Conservation (phyloP, 2,329 filamentous ascomycete species). For the Aureobasidium sp. region DNA sequence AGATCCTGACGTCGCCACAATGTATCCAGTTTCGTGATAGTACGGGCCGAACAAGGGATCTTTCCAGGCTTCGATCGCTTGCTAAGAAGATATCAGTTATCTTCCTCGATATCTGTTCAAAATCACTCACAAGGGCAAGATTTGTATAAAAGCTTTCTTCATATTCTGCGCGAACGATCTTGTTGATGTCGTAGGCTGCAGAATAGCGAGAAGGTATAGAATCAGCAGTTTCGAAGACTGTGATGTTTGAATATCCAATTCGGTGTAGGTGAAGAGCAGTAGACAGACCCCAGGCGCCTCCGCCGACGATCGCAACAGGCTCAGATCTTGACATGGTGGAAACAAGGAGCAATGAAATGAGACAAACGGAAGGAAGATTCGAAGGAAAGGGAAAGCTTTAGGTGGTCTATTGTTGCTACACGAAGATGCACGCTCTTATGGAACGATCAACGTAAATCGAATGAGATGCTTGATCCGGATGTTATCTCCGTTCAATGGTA, state of each 20-base stretch:
- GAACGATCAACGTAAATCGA: background rate
- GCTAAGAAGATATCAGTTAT: slow-evolving; percentile 18
- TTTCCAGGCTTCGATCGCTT: slow-evolving; percentile 49
- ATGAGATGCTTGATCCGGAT: background rate
- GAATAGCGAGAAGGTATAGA: slow-evolving; percentile 45
- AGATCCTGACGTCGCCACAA: slow-evolving; percentile 44
- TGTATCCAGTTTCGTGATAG: slow-evolving; percentile 46
- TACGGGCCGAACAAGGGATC: slow-evolving; percentile 48
- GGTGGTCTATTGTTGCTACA: background rate
- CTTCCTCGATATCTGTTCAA: background rate
- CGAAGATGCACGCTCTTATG: background rate
- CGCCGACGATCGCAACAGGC: slow-evolving; percentile 30
- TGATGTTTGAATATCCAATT: slow-evolving; percentile 40
- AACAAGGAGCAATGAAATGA: background rate
- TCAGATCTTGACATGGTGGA: background rate
- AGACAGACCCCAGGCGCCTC: slow-evolving; percentile 46
- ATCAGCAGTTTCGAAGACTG: slow-evolving; percentile 40
- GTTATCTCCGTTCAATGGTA: background rate
- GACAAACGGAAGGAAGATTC: background rate
- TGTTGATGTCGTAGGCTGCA: slow-evolving; percentile 55
- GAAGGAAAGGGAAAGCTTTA: background rate
- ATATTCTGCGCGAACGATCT: slow-evolving; percentile 54
- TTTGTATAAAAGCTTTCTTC: slow-evolving; percentile 52
- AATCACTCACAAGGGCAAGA: slow-evolving; percentile 39
- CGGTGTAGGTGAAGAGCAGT: slow-evolving; percentile 42